These are phyloP conservation scores for Chrysoporthe deuterocubensis DNA, from an alignment of 2,329 filamentous ascomycete species.

Conservation along the genomic window DNA sequence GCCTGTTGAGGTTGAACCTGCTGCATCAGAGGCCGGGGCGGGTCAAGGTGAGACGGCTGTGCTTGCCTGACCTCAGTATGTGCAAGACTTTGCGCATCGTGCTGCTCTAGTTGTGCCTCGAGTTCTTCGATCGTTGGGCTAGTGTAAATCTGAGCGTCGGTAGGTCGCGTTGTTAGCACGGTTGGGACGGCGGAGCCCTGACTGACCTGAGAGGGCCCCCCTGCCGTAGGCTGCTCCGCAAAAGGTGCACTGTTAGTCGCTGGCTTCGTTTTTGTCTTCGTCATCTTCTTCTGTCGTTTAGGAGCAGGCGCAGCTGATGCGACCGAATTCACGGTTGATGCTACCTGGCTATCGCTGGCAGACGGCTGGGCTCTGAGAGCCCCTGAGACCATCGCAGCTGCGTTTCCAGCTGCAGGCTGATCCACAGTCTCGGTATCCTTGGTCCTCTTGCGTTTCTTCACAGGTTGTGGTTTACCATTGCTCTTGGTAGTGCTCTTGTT, in stretches of 20 bases:
- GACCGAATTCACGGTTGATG: constrained; percentile 27
- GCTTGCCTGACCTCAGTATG: constrained; percentile 18
- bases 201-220: constrained; percentile 13
- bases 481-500: neutral
- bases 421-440: constrained; percentile 29
- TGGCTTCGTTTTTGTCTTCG: constrained; percentile 32
- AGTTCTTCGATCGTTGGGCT: constrained; percentile 29
- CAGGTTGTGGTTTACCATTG: constrained; percentile 16
- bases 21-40: constrained; percentile 11
- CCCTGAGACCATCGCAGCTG: neutral
- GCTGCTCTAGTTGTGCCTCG: constrained; percentile 27
- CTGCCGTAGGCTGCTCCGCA: constrained; percentile 11
- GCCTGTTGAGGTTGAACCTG: constrained; percentile 19
- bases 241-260: constrained; percentile 25
- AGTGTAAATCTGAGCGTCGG: constrained; percentile 23
- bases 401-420: neutral
- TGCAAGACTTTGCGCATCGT: constrained; percentile 19
- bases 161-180: constrained; percentile 14
- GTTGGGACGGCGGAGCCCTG: constrained; percentile 15
- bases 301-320: constrained; percentile 36
- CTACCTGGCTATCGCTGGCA: constrained; percentile 11
- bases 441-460: constrained; percentile 40
- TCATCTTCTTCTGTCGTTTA: constrained; percentile 43
- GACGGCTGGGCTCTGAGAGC: constrained; percentile 11
- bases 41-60: constrained; percentile 12